Conservation (phyloP, 371 early-diverging fungal species). For the Homolaphlyctis polyrhiza region DNA sequence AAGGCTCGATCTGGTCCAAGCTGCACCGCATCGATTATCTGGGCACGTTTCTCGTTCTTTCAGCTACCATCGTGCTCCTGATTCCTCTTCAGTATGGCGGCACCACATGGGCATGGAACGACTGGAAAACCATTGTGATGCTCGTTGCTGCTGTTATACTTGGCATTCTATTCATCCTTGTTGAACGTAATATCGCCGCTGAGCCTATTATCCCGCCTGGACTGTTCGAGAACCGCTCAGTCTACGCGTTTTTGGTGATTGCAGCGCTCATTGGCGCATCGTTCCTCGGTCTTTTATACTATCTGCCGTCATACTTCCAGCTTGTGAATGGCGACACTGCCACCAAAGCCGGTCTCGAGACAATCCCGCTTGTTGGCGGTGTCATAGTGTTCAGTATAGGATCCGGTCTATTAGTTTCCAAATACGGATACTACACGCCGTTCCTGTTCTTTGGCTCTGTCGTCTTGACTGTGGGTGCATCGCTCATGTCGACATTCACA, state of each 20-base stretch:
- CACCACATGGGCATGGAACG: conserved; percentile 29
- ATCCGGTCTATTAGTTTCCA: conserved; percentile 48
- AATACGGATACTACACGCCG: conserved; percentile 43
- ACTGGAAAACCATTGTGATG: conserved; percentile 23
- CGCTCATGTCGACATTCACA: conserved; percentile 44
- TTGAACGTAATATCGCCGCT: conserved; percentile 23
- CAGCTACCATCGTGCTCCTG: conserved; percentile 20
- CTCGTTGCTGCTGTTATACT: conserved; percentile 15
- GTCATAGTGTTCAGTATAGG: conserved; percentile 45
- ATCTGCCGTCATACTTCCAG: conserved; percentile 59
- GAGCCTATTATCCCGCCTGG: conserved; percentile 32
- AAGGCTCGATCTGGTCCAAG: conserved; percentile 34
- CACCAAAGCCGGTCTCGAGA: conserved; percentile 51
- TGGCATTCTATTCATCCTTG: conserved; percentile 18
- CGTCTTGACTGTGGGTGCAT: conserved; percentile 41
- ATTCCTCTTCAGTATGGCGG: conserved; percentile 36
- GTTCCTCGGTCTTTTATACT: conserved; percentile 66
- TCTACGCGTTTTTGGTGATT: conserved; percentile 34
- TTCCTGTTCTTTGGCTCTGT: conserved; percentile 48
- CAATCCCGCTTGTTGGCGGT: conserved; percentile 59
- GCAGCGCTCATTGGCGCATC: conserved; percentile 61
- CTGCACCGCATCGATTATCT: conserved; percentile 60
- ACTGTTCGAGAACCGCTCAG: conserved; percentile 22
- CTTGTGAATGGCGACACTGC: conserved; percentile 48
- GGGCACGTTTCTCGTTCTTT: conserved; percentile 16